Evolutionary conservation across 306 rosid species (phyloP).

Genomic region (Rubus idaeus): DNA sequence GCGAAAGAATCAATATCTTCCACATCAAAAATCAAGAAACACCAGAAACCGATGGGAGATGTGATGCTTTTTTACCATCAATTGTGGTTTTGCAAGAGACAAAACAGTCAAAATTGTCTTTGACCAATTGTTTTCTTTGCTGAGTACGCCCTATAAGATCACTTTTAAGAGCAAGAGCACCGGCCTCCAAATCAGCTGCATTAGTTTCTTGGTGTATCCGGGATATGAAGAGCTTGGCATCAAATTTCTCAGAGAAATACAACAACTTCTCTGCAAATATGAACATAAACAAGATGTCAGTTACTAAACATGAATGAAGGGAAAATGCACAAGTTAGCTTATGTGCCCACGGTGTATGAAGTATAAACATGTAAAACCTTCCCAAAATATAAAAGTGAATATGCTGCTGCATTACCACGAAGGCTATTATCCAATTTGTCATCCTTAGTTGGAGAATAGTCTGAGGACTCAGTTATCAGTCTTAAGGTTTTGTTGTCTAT

Average conservation of each 20-base stretch:
- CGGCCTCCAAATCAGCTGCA: conserved; percentile 86
- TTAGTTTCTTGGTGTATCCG: conserved; percentile 79
- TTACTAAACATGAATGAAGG: too few species aligned
- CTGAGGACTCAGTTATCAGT: conserved; percentile 68
- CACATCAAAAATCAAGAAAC: conserved; percentile 29
- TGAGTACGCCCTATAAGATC: conserved; percentile 90
- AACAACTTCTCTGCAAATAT: conserved; percentile 78
- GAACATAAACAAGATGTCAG: too few species aligned
- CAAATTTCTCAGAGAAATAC: conserved; percentile 88
- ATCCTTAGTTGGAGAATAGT: conserved; percentile 60
- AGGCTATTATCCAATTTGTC: conserved; percentile 56
- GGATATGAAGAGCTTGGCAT: conserved; percentile 81
- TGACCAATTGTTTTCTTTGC: conserved; percentile 91
- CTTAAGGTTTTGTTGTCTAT: conserved; percentile 88
- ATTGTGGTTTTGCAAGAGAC: conserved; percentile 99
- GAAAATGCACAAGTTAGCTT: neutral
- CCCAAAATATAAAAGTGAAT: neutral
- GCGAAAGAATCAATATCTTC: conserved; percentile 25
- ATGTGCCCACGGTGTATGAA: neutral
- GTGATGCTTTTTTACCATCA: conserved; percentile 61
- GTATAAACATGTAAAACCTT: neutral
- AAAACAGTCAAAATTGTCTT: conserved; percentile 97
- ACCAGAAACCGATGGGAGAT: conserved; percentile 22
- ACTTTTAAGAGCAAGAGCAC: conserved; percentile 81
- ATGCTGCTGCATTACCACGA: conserved; percentile 63